Evolutionary conservation across 108 stramenopile species (phyloP).

Genomic region (Pelagomonas calceolata): DNA sequence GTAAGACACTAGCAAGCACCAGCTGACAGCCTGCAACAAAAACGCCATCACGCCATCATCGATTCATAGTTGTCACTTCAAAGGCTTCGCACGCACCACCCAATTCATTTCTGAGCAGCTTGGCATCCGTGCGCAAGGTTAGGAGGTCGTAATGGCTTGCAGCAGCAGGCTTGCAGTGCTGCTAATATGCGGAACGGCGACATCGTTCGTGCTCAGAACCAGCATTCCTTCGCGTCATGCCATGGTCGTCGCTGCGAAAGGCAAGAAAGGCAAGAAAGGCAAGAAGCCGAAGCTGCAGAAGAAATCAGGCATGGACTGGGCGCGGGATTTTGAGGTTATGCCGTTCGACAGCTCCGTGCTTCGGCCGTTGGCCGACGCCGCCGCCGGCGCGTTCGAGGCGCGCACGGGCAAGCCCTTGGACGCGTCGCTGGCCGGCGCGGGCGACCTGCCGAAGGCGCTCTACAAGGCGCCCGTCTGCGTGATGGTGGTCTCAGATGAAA

Average conservation of each 20-base stretch:
- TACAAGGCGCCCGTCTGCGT: slow-evolving; percentile 14
- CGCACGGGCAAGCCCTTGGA: slow-evolving; percentile 9
- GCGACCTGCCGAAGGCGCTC: slow-evolving; percentile 14
- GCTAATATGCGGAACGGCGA: no score
- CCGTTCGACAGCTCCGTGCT: slow-evolving; percentile 7
- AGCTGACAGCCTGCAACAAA: no score
- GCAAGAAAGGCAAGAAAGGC: slow-evolving; percentile 11
- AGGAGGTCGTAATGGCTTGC: no score
- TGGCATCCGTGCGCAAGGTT: no score
- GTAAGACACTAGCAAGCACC: no score
- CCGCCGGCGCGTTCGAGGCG: slow-evolving; percentile 10
- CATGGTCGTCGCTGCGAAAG: slow-evolving; percentile 9
- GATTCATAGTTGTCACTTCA: no score
- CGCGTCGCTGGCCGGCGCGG: background rate
- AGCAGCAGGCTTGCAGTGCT: no score
- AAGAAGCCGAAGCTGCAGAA: background rate
- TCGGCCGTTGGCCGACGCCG: slow-evolving; percentile 5
- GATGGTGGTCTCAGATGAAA: background rate
- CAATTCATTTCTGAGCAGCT: no score
- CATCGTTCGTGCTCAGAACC: no score
- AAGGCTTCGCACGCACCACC: no score
- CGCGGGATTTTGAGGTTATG: slow-evolving; percentile 1
- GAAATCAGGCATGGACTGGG: slow-evolving; percentile 18
- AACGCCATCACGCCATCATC: no score
- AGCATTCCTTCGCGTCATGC: no score